Percentiles rank a stretch among this genome's conserved stretches.
Conservation (phyloP, 176 grass and related monocot genomes). For the Oryza officinalis region DNA sequence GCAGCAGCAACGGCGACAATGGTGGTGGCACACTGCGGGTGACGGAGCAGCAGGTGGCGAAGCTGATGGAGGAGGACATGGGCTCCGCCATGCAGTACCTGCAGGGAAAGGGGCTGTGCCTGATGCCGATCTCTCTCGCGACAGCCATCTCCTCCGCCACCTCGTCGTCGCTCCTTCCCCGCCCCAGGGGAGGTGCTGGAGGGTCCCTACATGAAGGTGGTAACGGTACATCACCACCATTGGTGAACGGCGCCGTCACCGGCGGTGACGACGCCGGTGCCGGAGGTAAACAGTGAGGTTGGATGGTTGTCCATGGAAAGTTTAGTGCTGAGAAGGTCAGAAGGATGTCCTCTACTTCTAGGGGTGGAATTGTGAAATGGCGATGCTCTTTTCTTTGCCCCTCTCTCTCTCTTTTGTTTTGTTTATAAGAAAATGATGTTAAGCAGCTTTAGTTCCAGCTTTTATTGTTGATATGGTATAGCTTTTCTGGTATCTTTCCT, state of each 20-base stretch:
- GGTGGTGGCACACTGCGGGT: constrained; percentile 52
- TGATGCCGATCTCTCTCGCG: constrained; percentile 93
- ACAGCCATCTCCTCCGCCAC: constrained; percentile 75
- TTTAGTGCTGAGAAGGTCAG: constrained; percentile 20
- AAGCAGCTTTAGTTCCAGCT: constrained; percentile 47
- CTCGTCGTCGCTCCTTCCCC: constrained; percentile 48
- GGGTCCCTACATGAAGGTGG: neutral
- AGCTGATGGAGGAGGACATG: constrained; percentile 95
- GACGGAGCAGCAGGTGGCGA: constrained; percentile 89
- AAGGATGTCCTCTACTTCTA: constrained; percentile 7
- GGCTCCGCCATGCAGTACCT: constrained; percentile 96
- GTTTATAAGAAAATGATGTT: constrained; percentile 56
- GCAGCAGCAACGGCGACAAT: constrained; percentile 31
- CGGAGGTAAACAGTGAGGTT: constrained; percentile 23
- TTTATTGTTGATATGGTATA: constrained; percentile 32
- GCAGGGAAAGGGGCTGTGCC: constrained; percentile 92
- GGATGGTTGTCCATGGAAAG: neutral
- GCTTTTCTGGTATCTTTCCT: constrained; percentile 27
- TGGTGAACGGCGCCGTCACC: neutral
- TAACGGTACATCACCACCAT: constrained; percentile 16
- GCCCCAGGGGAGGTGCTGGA: neutral
- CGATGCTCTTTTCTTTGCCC: constrained; percentile 1
- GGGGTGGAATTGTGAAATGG: constrained; percentile 32
- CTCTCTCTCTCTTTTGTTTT: constrained; percentile 15
- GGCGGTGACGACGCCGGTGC: neutral